Evolutionary conservation across 129 eudicot genomes (phyloP), one percentile per base, ranked within the genome.

Genomic region (Lactuca sativa): DNA sequence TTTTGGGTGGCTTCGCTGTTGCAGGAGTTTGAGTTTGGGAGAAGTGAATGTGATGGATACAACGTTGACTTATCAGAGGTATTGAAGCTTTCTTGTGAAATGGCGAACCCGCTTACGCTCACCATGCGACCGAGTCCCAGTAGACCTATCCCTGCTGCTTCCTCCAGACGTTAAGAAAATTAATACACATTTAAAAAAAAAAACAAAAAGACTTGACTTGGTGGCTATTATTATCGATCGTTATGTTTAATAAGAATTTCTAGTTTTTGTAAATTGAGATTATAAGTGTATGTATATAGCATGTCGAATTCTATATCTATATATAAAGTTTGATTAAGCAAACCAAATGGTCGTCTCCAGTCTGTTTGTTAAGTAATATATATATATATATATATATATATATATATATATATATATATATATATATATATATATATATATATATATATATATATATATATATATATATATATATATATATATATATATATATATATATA

Each of bases 1-100:
- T 83, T 69, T 66, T 95, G 99, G 99, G 91, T 95, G 47, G 97
- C 91, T 0, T 66, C 96, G 6, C 72, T 95, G 21, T 18, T 95
- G 66, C 99, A 90, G 7, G 84, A 85, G 80, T 87, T 93, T 31
- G 77, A 90, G 72, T 84, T 87, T 57, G 53, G 7, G 33, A 15
- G 51, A 18, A 56, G 64, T 7, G 59, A 56, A 11, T 60, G 64
- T 7, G 59, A 56, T 15, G 55, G 49, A 56, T 63, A 30, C 40
- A 66, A 9, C 5, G 88, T 86, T 25, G 86, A 92, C 76, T 78
- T 92, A 73, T 77, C 88, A 1, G 98, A 92, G 72, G 72, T 70
- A 16, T 60, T 92, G 4, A 85, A 69, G 73, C 75, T 92, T 3
- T 92, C 98, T 3, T 86, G 96, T 75, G 98, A 89, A 68, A 89